Evolutionary conservation across 1,139 yeast genomes (phyloP).

Genomic region (Kurtzmaniella quercitrusa): DNA sequence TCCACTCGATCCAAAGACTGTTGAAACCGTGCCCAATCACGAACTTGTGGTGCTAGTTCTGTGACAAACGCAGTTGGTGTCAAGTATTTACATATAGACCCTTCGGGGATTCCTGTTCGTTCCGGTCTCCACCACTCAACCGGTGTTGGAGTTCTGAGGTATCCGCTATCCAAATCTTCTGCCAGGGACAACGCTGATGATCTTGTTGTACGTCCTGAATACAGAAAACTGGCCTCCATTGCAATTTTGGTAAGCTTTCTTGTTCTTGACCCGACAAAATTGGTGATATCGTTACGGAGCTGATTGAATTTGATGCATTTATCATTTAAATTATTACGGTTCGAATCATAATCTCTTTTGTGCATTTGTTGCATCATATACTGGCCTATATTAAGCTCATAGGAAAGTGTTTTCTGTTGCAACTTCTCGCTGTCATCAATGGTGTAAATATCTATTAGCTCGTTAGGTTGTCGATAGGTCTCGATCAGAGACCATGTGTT

Average conservation of each 20-base stretch:
- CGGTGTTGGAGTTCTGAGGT: not conserved
- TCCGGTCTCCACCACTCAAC: constrained; percentile 13
- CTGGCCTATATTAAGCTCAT: constrained; percentile 35
- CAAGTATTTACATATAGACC: constrained; percentile 17
- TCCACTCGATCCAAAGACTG: constrained; percentile 23
- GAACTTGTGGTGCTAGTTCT: constrained; percentile 32
- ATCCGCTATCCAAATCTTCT: not conserved
- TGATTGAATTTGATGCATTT: constrained; percentile 12
- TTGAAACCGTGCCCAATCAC: constrained; percentile 36
- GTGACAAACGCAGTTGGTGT: constrained; percentile 16
- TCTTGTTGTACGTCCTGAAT: constrained; percentile 15
- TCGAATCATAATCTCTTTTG: constrained; percentile 2
- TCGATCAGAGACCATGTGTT: constrained; percentile 32
- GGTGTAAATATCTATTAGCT: constrained; percentile 30
- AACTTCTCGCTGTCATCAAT: constrained; percentile 23
- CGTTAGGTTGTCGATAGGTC: constrained; percentile 33
- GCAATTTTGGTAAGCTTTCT: constrained; percentile 18
- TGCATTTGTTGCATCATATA: constrained; percentile 9
- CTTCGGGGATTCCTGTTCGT: constrained; percentile 22
- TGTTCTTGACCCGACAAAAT: constrained; percentile 24
- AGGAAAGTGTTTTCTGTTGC: constrained; percentile 21
- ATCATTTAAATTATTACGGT: not conserved
- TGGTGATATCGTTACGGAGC: constrained; percentile 12
- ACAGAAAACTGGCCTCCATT: constrained; percentile 11
- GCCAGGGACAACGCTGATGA: constrained; percentile 6